Evolutionary conservation across 345 rosid species (phyloP), one percentile per base, ranked within the genome.

Genomic region (Aquilaria malaccensis): DNA sequence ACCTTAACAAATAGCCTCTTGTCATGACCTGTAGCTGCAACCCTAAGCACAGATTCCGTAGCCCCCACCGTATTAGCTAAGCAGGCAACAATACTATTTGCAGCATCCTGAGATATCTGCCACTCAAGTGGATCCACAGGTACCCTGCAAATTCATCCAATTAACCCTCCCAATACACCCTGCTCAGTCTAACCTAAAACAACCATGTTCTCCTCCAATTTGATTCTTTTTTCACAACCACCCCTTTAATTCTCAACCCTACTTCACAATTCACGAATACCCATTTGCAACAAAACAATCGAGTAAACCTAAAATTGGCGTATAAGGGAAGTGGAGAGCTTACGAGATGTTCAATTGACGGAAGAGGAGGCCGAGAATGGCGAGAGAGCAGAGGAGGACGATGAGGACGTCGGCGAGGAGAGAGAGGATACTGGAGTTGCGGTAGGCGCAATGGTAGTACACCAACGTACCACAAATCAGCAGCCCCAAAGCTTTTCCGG

Each of bases 41-140:
- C 98, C 71, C 98, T 84, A 59, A 89, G 76, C 56, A 93, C 98
- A 15, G 94, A 89, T 74, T 93, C 97, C 6, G 98, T 88, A 5
- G 96, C 98, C 29, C 97, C 97, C 7, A 93, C 72, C 10, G 96
- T 93, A 76, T 93, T 93, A 67, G 97, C 98, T 15, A 93, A 79
- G 74, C 89, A 80, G 0, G 91, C 97, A 60, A 86, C 78, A 12
- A 87, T 77, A 67, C 67, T 74, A 63, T 83, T 85, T 12, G 98
- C 98, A 9, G 96, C 79, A 64, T 93, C 98, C 76, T 87, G 97
- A 31, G 97, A 93, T 52, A 93, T 85, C 80, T 93, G 97, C 98
- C 97, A 89, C 79, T 89, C 98, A 41, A 89, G 81, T 2, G 98
- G 98, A 77, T 89, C 98, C 55, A 89, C 97, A 2, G 98, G 98